These are phyloP conservation scores for Hemileia vastatrix DNA, from an alignment of 1,284 basidiomycete genomes.

Conservation along the genomic window DNA sequence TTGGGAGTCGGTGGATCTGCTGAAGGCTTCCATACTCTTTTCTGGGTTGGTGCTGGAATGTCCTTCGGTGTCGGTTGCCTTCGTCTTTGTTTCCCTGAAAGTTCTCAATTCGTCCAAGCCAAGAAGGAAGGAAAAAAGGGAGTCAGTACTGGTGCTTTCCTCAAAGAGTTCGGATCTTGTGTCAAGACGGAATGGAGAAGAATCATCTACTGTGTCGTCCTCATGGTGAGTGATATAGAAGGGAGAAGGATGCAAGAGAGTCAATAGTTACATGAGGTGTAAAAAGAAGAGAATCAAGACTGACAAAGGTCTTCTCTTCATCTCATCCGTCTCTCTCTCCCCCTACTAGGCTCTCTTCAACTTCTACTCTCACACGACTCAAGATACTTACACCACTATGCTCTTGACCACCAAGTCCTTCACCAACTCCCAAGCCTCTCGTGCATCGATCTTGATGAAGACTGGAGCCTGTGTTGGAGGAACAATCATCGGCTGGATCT, in stretches of 20 bases:
- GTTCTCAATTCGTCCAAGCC: slow-evolving; percentile 32
- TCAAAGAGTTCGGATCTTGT: too few relatives aligned
- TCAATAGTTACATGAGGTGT: too few relatives aligned
- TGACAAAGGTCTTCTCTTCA: too few relatives aligned
- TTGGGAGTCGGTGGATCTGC: slow-evolving; percentile 29
- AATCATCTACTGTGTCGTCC: slow-evolving; percentile 23
- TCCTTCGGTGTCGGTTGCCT: slow-evolving; percentile 27
- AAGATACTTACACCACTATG: too few relatives aligned
- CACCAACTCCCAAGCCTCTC: slow-evolving; percentile 27
- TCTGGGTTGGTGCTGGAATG: slow-evolving; percentile 34
- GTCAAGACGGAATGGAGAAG: slow-evolving; percentile 27
- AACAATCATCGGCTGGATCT: slow-evolving; percentile 31
- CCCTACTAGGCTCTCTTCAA: slow-evolving; percentile 26
- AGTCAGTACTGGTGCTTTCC: slow-evolving; percentile 25
- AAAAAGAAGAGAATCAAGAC: too few relatives aligned
- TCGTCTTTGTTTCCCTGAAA: slow-evolving; percentile 31
- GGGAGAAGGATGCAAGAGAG: too few relatives aligned
- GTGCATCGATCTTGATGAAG: slow-evolving; percentile 31
- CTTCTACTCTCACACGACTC: slow-evolving; percentile 24
- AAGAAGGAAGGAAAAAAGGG: slow-evolving; percentile 25
- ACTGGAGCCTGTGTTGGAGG: slow-evolving; percentile 30
- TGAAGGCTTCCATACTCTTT: slow-evolving; percentile 30
- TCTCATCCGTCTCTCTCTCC: too few relatives aligned
- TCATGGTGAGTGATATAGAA: not conserved
- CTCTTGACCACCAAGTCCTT: slow-evolving; percentile 28